These are phyloP conservation scores for Ophiocordyceps unilateralis DNA, from an alignment of 2,329 filamentous ascomycete species.

Conservation along the genomic window DNA sequence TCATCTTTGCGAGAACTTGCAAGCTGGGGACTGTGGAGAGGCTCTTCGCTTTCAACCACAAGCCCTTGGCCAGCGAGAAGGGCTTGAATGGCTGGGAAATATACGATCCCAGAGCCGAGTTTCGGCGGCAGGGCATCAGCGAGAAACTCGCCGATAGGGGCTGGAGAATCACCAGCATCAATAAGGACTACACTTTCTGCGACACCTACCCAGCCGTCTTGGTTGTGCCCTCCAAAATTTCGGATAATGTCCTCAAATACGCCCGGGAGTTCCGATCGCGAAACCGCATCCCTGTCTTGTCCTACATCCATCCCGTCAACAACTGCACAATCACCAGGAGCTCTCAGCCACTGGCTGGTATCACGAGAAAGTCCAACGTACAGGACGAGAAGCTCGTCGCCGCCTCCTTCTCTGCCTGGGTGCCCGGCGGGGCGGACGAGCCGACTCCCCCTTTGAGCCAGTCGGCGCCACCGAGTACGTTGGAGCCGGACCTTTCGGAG, in stretches of 20 bases:
- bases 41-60: constrained; percentile 79
- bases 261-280: constrained; percentile 79
- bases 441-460: constrained; percentile 26
- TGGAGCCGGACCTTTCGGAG: constrained; percentile 37
- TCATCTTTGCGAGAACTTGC: constrained; percentile 65
- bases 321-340: constrained; percentile 93
- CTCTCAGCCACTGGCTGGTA: constrained; percentile 77
- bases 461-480: constrained; percentile 26
- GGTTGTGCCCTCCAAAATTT: constrained; percentile 74
- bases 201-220: constrained; percentile 80
- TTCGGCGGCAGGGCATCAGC: constrained; percentile 71
- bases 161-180: constrained; percentile 85
- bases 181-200: constrained; percentile 77
- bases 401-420: constrained; percentile 55
- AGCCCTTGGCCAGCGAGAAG: constrained; percentile 55
- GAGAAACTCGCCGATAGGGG: constrained; percentile 59
- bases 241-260: constrained; percentile 94
- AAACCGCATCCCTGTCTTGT: constrained; percentile 71
- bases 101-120: constrained; percentile 77
- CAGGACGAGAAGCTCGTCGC: constrained; percentile 90
- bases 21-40: constrained; percentile 71
- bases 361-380: constrained; percentile 75
- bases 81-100: constrained; percentile 64
- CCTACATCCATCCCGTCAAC: constrained; percentile 91
- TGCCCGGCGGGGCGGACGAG: constrained; percentile 16